Evolutionary conservation across 2,329 filamentous ascomycete species (phyloP).

Genomic region (Curvularia eragrostidis): DNA sequence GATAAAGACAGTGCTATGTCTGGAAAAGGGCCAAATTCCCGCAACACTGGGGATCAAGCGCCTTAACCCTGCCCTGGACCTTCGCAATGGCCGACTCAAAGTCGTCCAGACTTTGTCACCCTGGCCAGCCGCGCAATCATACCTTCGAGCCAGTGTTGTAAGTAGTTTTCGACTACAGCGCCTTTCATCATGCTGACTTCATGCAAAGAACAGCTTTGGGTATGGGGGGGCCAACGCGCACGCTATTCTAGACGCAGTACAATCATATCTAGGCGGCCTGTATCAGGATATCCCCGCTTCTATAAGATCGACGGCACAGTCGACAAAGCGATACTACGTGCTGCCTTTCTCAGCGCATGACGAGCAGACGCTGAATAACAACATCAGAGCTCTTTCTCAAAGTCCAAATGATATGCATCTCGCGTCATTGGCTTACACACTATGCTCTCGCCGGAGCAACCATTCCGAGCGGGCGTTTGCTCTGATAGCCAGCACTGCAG

Average conservation of each 20-base stretch:
- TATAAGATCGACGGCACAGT: background rate
- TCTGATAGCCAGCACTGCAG: background rate
- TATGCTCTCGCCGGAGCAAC: background rate
- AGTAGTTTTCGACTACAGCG: too few species aligned
- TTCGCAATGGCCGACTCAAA: background rate
- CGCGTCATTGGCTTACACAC: background rate
- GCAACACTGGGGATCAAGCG: slow-evolving; percentile 27
- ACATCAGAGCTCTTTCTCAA: background rate
- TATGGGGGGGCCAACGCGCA: background rate
- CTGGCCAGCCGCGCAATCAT: background rate
- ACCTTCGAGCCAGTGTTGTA: background rate
- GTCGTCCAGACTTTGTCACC: background rate
- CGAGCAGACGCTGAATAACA: background rate
- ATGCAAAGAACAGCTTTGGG: background rate
- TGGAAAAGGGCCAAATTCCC: slow-evolving; percentile 34
- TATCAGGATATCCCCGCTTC: background rate
- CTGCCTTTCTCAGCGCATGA: background rate
- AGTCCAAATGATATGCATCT: background rate
- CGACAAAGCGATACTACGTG: background rate
- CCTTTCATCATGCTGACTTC: too few species aligned
- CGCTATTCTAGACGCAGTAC: background rate
- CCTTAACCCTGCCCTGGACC: slow-evolving; percentile 14
- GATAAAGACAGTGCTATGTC: slow-evolving; percentile 33
- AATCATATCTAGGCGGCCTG: background rate
- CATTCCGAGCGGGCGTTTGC: background rate